Evolutionary conservation across 129 eudicot genomes (phyloP).

Genomic region (Mikania micrantha): DNA sequence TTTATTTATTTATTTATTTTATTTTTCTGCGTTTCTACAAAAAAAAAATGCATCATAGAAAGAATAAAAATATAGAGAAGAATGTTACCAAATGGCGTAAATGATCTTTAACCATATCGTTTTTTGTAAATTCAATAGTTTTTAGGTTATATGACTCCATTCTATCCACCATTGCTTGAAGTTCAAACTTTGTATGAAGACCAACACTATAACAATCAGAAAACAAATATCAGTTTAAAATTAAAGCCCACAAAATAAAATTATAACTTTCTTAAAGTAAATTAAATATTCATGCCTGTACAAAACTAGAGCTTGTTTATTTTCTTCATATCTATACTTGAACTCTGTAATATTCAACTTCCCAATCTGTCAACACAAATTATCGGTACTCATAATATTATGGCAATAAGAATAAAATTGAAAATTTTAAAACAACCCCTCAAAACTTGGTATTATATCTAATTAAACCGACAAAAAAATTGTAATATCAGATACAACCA

Average conservation of each 20-base stretch:
- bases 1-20: too few relatives aligned
- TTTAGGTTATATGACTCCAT: conserved; percentile 70
- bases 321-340: conserved; percentile 65
- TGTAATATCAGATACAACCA: not conserved
- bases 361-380: conserved; percentile 62
- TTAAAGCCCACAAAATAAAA: not conserved
- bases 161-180: conserved; percentile 71
- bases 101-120: conserved; percentile 96
- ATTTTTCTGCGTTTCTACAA: too few relatives aligned
- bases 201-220: conserved; percentile 74
- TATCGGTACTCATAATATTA: not conserved
- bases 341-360: conserved; percentile 89
- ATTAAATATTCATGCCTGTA: conserved; percentile 56
- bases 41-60: not conserved
- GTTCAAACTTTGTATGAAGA: conserved; percentile 73
- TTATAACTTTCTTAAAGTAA: not conserved
- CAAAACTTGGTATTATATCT: not conserved
- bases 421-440: not conserved
- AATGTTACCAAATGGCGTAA: conserved; percentile 77
- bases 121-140: conserved; percentile 71
- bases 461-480: not conserved
- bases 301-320: conserved; percentile 69
- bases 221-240: not conserved
- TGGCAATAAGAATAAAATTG: not conserved
- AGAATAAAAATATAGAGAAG: not conserved